Conservation (phyloP, 805 yeast species). For the Lipomyces kockii region DNA sequence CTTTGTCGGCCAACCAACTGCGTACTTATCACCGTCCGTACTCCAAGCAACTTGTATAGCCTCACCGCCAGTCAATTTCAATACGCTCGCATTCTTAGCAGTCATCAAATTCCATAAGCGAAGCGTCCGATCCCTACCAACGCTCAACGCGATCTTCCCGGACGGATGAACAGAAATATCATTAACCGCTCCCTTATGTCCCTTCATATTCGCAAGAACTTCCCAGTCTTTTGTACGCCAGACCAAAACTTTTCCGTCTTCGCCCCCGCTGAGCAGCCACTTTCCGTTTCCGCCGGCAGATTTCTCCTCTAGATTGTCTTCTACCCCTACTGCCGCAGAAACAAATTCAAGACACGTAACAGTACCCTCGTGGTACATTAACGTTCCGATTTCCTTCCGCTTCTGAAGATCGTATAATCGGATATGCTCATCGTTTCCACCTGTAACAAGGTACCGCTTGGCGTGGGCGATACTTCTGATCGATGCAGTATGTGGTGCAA, state of each 20-base stretch:
- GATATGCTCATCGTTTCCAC: conserved; percentile 94
- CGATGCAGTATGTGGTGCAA: conserved; percentile 90
- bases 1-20: conserved; percentile 73
- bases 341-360: conserved; percentile 73
- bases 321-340: conserved; percentile 32
- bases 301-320: conserved; percentile 18
- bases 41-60: conserved; percentile 57
- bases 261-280: conserved; percentile 91
- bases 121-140: conserved; percentile 80
- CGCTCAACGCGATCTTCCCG: conserved; percentile 88
- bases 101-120: conserved; percentile 97
- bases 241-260: conserved; percentile 83
- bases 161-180: conserved; percentile 89
- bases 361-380: conserved; percentile 87
- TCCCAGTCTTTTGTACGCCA: conserved; percentile 99
- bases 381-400: conserved; percentile 89
- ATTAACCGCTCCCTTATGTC: conserved; percentile 81
- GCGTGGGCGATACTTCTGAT: conserved; percentile 84
- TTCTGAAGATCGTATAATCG: conserved; percentile 92
- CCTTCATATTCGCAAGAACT: conserved; percentile 81
- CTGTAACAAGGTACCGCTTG: conserved; percentile 84
- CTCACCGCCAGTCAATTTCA: conserved; percentile 53
- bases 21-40: conserved; percentile 66
- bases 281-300: conserved; percentile 53
- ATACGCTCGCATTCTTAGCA: conserved; percentile 84